phyloP scores from a whole-genome alignment of 345 rosid genomes.

The Gossypium ekmanianum region DNA sequence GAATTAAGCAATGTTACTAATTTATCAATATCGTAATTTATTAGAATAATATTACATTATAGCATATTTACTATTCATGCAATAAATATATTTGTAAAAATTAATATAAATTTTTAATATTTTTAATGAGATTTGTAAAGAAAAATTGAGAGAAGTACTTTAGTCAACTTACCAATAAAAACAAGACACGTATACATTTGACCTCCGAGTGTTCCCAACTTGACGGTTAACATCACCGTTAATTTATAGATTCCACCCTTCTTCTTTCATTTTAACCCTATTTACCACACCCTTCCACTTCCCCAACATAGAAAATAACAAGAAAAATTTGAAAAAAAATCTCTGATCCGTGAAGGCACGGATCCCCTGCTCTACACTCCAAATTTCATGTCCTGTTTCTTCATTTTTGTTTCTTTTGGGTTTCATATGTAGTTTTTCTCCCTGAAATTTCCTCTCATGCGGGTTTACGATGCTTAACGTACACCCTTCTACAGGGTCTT shows the following conservation, averaged over 20 bases:
- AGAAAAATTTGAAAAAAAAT: neutral
- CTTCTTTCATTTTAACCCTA: neutral
- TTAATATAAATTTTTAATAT: too few species aligned
- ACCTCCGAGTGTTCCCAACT: neutral
- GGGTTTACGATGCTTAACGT: constrained; percentile 53
- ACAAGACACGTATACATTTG: neutral
- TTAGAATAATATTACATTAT: too few species aligned
- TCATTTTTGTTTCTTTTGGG: neutral
- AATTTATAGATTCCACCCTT: neutral
- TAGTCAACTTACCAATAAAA: neutral
- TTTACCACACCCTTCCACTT: neutral
- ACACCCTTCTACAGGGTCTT: constrained; percentile 30
- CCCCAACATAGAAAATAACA: neutral
- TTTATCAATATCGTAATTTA: too few species aligned
- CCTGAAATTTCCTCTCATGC: constrained; percentile 18
- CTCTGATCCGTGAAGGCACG: neutral
- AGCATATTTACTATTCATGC: too few species aligned
- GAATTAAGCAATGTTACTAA: too few species aligned
- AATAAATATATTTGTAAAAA: too few species aligned
- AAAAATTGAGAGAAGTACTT: neutral
- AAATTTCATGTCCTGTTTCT: constrained; percentile 14
- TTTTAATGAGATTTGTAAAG: too few species aligned
- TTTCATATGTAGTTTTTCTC: neutral
- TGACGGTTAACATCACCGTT: neutral
- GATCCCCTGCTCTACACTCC: constrained; percentile 28